These are phyloP conservation scores for Maudiozyma turicensis DNA, from an alignment of 805 yeast species.

Conservation along the genomic window DNA sequence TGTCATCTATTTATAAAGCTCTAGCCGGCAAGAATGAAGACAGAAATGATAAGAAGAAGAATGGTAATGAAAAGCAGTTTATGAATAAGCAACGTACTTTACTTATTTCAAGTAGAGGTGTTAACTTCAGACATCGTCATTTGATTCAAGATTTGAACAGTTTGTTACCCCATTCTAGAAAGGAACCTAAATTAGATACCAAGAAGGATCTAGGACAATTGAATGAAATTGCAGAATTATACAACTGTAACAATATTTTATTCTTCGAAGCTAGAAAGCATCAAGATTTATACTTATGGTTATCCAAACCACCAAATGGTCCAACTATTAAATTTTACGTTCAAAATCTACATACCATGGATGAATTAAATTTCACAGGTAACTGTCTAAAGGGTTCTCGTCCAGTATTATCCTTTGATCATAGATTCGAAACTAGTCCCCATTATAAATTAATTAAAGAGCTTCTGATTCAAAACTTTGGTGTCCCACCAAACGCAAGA, in stretches of 20 bases:
- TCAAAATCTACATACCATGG: constrained; percentile 92
- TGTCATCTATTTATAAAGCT: constrained; percentile 70
- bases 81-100: constrained; percentile 83
- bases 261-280: constrained; percentile 96
- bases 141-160: constrained; percentile 69
- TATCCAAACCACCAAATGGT: constrained; percentile 95
- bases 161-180: constrained; percentile 87
- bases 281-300: constrained; percentile 88
- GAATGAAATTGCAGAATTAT: constrained; percentile 91
- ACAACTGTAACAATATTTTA: constrained; percentile 91
- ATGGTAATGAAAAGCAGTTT: constrained; percentile 36
- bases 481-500: constrained; percentile 91
- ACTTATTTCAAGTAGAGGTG: constrained; percentile 88
- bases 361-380: constrained; percentile 92
- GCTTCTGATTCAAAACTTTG: constrained; percentile 70
- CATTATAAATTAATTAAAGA: constrained; percentile 76
- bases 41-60: constrained; percentile 21
- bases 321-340: constrained; percentile 91
- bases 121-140: constrained; percentile 92
- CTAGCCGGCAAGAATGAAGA: constrained; percentile 39
- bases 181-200: constrained; percentile 91
- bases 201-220: constrained; percentile 81
- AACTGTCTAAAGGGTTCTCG: constrained; percentile 93
- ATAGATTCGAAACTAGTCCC: constrained; percentile 56
- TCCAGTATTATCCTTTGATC: constrained; percentile 85